phyloP scores from a whole-genome alignment of 1,284 basidiomycete species.

The Trichosporon sp. region DNA sequence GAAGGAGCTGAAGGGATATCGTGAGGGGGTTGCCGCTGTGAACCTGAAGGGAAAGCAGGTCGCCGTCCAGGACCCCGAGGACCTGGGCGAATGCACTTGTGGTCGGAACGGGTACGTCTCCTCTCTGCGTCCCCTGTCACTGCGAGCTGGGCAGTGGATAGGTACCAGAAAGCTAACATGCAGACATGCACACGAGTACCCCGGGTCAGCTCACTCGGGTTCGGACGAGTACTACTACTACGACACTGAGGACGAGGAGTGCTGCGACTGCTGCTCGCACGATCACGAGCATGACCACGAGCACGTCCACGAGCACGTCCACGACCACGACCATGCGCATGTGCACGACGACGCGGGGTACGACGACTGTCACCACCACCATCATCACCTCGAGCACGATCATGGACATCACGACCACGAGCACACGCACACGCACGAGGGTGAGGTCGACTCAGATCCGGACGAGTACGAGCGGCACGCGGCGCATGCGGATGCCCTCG shows the following conservation, averaged over 20 bases:
- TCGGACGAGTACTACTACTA: slow-evolving; percentile 45
- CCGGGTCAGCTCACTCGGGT: slow-evolving; percentile 37
- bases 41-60: slow-evolving; percentile 41
- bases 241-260: slow-evolving; percentile 39
- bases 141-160: not conserved
- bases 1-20: slow-evolving; percentile 54
- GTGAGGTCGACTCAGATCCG: slow-evolving; percentile 34
- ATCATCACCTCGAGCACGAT: slow-evolving; percentile 32
- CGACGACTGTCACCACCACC: slow-evolving; percentile 27
- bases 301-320: slow-evolving; percentile 31
- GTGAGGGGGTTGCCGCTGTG: slow-evolving; percentile 41
- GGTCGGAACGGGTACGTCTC: slow-evolving; percentile 41
- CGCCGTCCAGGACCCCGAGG: slow-evolving; percentile 35
- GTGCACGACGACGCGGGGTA: slow-evolving; percentile 29
- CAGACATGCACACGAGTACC: slow-evolving; percentile 35
- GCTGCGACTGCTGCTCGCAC: slow-evolving; percentile 41
- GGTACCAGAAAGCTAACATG: slow-evolving; percentile 12
- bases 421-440: slow-evolving; percentile 26
- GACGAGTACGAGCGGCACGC: slow-evolving; percentile 33
- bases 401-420: slow-evolving; percentile 30
- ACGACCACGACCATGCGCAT: slow-evolving; percentile 33
- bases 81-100: slow-evolving; percentile 48
- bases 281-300: slow-evolving; percentile 35
- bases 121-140: not conserved
- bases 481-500: not conserved